phyloP scores from a whole-genome alignment of 805 yeast genomes.

The Cyberlindnera americana region DNA sequence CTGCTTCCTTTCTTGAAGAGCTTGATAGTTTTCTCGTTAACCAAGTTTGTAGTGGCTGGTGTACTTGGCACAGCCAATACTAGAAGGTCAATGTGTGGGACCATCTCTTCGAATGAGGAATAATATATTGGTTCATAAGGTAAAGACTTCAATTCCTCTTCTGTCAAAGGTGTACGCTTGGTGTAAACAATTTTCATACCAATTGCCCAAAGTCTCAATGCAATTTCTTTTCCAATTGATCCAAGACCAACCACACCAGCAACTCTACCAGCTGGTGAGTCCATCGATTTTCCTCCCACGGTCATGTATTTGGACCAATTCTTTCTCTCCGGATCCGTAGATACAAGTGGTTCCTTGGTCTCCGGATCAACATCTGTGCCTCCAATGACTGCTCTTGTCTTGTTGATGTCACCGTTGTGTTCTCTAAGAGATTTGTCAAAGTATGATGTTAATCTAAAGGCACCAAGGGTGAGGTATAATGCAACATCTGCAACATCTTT shows the following conservation, averaged over 20 bases:
- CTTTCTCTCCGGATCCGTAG: slow-evolving; percentile 30
- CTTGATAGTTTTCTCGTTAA: slow-evolving; percentile 45
- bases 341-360: slow-evolving; percentile 5
- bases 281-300: slow-evolving; percentile 44
- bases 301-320: slow-evolving; percentile 39
- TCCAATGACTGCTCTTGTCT: slow-evolving; percentile 40
- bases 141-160: slow-evolving; percentile 33
- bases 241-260: slow-evolving; percentile 74
- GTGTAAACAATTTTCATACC: slow-evolving; percentile 64
- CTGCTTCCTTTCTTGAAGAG: slow-evolving; percentile 51
- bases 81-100: slow-evolving; percentile 47
- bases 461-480: slow-evolving; percentile 50
- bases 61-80: slow-evolving; percentile 65
- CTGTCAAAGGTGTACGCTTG: slow-evolving; percentile 45
- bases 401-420: slow-evolving; percentile 39
- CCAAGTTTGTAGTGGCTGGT: slow-evolving; percentile 49
- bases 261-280: slow-evolving; percentile 50
- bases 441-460: slow-evolving; percentile 53
- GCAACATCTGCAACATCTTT: slow-evolving; percentile 75
- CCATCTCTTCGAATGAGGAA: slow-evolving; percentile 40
- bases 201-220: slow-evolving; percentile 46
- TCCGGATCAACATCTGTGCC: slow-evolving; percentile 22
- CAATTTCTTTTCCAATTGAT: slow-evolving; percentile 63
- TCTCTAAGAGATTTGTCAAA: slow-evolving; percentile 42
- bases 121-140: slow-evolving; percentile 45